Evolutionary conservation across 306 rosid species (phyloP).

Genomic region (Cyamopsis tetragonoloba): DNA sequence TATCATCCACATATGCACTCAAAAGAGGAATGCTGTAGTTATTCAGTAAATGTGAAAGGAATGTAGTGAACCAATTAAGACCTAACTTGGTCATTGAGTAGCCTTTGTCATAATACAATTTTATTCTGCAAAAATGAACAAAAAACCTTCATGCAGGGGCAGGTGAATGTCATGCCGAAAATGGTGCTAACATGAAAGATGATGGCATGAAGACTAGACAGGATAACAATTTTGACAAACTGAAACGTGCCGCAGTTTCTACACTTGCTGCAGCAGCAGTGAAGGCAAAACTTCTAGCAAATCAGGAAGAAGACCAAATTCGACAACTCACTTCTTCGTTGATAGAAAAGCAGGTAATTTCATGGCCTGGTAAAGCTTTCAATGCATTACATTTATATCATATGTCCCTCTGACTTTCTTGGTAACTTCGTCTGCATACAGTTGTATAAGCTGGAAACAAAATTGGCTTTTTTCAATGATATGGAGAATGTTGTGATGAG

Average conservation of each 20-base stretch:
- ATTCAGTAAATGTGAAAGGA: slow-evolving; percentile 2
- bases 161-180: slow-evolving; percentile 50
- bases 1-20: not conserved
- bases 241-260: slow-evolving; percentile 75
- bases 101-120: not conserved
- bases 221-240: slow-evolving; percentile 46
- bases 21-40: not conserved
- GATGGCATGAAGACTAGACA: slow-evolving; percentile 28
- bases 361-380: slow-evolving; percentile 12
- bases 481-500: slow-evolving; percentile 71
- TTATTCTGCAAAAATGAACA: not conserved
- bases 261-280: slow-evolving; percentile 83
- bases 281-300: slow-evolving; percentile 81
- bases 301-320: slow-evolving; percentile 85
- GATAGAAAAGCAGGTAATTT: slow-evolving; percentile 82
- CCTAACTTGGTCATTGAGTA: not conserved
- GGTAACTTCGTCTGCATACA: slow-evolving; percentile 36
- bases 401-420: slow-evolving; percentile 14
- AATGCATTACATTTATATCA: not conserved
- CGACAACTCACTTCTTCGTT: slow-evolving; percentile 60
- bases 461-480: slow-evolving; percentile 67
- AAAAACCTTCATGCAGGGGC: slow-evolving; percentile 21
- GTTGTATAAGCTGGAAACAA: slow-evolving; percentile 81
- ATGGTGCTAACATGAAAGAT: slow-evolving; percentile 35
- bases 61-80: not conserved